phyloP scores from a whole-genome alignment of 371 early-diverging fungal genomes.

The Lichtheimia corymbifera region DNA sequence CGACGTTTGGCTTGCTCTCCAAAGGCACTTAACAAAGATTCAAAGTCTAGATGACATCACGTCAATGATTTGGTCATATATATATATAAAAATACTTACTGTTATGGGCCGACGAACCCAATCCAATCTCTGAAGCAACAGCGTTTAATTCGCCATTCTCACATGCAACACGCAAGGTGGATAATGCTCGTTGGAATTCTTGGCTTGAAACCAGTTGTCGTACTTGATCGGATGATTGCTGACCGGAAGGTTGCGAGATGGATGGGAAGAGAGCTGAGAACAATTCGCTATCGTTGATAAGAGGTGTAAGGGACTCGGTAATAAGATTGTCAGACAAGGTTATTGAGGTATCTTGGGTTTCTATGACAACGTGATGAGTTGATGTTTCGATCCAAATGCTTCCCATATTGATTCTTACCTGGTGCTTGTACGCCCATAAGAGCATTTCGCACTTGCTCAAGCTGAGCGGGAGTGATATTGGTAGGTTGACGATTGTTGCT shows the following conservation, averaged over 20 bases:
- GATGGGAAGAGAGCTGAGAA: slow-evolving; percentile 67
- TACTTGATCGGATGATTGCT: slow-evolving; percentile 53
- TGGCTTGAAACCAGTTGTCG: slow-evolving; percentile 63
- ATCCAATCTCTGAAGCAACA: background rate
- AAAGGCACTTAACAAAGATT: slow-evolving; percentile 63
- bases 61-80: no score
- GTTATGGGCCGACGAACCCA: no score
- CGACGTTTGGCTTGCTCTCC: slow-evolving; percentile 57
- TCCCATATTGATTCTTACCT: slow-evolving; percentile 21
- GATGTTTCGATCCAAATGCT: background rate
- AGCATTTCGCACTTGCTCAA: slow-evolving; percentile 26
- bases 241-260: slow-evolving; percentile 52
- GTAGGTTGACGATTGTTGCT: slow-evolving; percentile 11
- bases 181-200: slow-evolving; percentile 72
- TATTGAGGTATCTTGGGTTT: slow-evolving; percentile 9
- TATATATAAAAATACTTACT: no score
- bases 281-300: slow-evolving; percentile 59
- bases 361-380: background rate
- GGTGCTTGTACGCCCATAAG: slow-evolving; percentile 26
- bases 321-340: slow-evolving; percentile 51
- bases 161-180: slow-evolving; percentile 61
- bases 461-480: slow-evolving; percentile 17
- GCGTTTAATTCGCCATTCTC: slow-evolving; percentile 73
- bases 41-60: slow-evolving; percentile 48
- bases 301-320: slow-evolving; percentile 47